Evolutionary conservation across 2,329 filamentous ascomycete species (phyloP).

Genomic region (Fusarium globosum): DNA sequence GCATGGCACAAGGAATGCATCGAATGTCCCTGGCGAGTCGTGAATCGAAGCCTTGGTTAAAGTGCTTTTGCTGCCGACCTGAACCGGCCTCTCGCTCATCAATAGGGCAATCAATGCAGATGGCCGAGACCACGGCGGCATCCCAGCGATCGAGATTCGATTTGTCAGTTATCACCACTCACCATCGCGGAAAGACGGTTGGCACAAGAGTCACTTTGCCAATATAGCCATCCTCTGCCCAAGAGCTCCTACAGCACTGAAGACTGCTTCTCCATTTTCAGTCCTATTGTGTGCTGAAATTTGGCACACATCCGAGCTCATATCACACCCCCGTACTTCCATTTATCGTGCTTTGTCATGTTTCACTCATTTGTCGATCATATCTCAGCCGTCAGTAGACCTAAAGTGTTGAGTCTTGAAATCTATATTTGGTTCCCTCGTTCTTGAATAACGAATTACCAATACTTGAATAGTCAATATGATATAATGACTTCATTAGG

Average conservation of each 20-base stretch:
- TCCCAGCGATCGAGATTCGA: neutral
- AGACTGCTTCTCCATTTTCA: neutral
- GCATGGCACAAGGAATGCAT: neutral
- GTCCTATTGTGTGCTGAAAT: conserved; percentile 3
- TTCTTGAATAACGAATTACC: neutral
- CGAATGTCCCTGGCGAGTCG: neutral
- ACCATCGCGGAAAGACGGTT: neutral
- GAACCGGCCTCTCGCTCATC: neutral
- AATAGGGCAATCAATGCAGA: neutral
- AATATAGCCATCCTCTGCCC: neutral
- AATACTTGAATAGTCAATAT: neutral
- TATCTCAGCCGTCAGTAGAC: neutral
- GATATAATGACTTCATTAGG: neutral
- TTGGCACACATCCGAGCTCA: neutral
- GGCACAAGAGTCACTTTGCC: neutral
- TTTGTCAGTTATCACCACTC: neutral
- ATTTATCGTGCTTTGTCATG: neutral
- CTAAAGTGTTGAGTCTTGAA: neutral
- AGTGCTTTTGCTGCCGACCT: neutral
- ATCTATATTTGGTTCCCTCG: neutral
- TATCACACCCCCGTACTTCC: neutral
- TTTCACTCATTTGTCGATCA: neutral
- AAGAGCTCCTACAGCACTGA: neutral
- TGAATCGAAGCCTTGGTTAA: neutral
- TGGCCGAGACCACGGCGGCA: neutral